Evolutionary conservation across 148 eudicot species (phyloP), one percentile per base, ranked within the genome.

Genomic region (Heliamphora exappendiculata): DNA sequence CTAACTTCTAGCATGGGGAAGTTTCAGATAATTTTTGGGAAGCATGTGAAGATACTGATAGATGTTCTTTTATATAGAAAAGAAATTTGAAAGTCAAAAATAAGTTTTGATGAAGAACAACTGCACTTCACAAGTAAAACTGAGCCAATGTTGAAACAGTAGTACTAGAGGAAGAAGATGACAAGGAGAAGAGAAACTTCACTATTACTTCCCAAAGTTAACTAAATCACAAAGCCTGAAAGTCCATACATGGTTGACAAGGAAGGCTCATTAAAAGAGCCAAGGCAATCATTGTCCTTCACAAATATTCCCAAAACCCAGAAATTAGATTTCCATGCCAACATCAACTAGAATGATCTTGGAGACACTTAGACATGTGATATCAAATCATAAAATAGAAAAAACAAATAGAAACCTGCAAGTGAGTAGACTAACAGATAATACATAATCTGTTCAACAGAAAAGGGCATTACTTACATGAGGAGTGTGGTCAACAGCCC

Each of bases 401-500:
- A n/a, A n/a, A 33, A 1, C 44, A 39, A 3, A 2, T 39, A 39
- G 7, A 22, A 42, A 41, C 17, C 28, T n/a, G 16, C 31, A 41
- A 20, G 17, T 36, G 19, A 31, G 42, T 17, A 36, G 50, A 37
- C 37, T 51, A 73, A 4, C 33, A 65, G 10, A 55, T 22, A 58
- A 37, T 7, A 58, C 3, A 1, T 0, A 58, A 51, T 37, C 63
- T 22, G 20, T 26, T 36, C 45, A 22, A 31, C 51, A 70, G 63
- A 68, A n/a, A 50, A 62, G 70, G 34, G 70, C 73, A 63, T 14
- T 47, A 73, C 86, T 86, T 85, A 95, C 98, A 72, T 75, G 85
- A 82, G 98, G 96, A 28, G 78, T 80, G 70, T 86, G 96, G 81
- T 85, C 89, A 78, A 88, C 72, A 54, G 88, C 58, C 98, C 98